phyloP scores from a whole-genome alignment of 225 moss, liverwort and hornwort species.

The Physcomitrellopsis africana region DNA sequence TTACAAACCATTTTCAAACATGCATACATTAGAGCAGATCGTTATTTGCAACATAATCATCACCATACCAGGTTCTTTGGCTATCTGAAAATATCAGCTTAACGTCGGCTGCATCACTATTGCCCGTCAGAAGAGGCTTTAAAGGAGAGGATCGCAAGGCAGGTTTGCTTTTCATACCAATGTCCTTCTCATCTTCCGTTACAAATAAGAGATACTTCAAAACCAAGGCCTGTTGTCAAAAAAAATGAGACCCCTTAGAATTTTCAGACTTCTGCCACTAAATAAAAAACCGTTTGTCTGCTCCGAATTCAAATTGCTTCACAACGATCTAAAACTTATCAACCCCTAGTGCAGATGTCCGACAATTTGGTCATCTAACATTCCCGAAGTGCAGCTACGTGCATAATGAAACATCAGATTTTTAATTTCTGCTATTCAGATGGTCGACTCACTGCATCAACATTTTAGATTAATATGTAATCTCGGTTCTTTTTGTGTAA shows the following conservation, averaged over 20 bases:
- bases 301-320: slow-evolving; percentile 4
- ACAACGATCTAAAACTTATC: neutral
- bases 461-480: too few relatives aligned
- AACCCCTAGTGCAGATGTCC: neutral
- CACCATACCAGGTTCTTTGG: slow-evolving; percentile 78
- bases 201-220: slow-evolving; percentile 96
- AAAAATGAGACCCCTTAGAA: slow-evolving; percentile 26
- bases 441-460: neutral
- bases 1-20: slow-evolving; percentile 16
- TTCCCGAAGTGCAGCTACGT: slow-evolving; percentile 13
- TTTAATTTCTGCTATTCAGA: too few relatives aligned
- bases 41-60: slow-evolving; percentile 20
- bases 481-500: too few relatives aligned
- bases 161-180: slow-evolving; percentile 52
- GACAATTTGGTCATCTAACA: neutral
- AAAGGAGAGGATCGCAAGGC: slow-evolving; percentile 47
- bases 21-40: neutral
- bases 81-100: slow-evolving; percentile 72
- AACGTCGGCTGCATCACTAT: slow-evolving; percentile 55
- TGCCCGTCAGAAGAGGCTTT: slow-evolving; percentile 47
- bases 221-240: slow-evolving; percentile 78
- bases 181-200: slow-evolving; percentile 77
- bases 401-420: neutral
- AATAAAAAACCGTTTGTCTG: neutral
- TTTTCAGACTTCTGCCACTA: slow-evolving; percentile 4